Conservation (phyloP, 306 rosid species). For the Cajanus cajan region DNA sequence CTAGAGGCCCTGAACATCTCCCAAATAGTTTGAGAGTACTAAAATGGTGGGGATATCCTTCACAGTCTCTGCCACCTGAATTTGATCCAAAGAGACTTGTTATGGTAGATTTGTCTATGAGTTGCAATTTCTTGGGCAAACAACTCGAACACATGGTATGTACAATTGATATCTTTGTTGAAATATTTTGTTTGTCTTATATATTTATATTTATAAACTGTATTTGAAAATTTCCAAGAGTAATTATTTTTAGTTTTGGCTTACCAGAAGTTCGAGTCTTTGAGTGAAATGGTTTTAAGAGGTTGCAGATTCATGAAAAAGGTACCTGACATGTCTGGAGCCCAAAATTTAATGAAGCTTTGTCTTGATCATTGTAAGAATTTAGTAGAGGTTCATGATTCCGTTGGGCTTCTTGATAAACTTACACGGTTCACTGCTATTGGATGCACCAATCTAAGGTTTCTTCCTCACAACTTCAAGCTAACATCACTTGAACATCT, state of each 20-base stretch:
- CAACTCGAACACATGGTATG: neutral
- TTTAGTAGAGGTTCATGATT: conserved; percentile 18
- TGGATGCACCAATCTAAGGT: conserved; percentile 10
- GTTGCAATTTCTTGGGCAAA: neutral
- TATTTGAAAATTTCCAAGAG: neutral
- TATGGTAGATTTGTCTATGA: conserved; percentile 9
- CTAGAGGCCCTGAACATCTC: neutral
- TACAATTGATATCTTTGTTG: neutral
- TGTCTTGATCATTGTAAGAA: neutral
- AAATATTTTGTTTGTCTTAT: neutral
- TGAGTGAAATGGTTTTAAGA: neutral
- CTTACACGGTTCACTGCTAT: neutral
- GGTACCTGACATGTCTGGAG: conserved; percentile 24
- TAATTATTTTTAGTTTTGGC: neutral
- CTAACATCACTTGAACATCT: neutral
- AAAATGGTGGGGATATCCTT: conserved; percentile 11
- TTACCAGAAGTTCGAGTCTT: conserved; percentile 5
- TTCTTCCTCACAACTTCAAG: neutral
- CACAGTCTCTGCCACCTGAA: neutral
- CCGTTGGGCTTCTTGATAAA: conserved; percentile 11
- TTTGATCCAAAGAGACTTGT: conserved; percentile 1
- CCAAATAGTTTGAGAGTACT: conserved; percentile 21
- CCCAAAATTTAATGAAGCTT: neutral
- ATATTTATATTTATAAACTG: neutral
- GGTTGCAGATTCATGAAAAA: neutral